These are phyloP conservation scores for Mrakiaceae sp. DNA, from an alignment of 1,284 basidiomycete genomes.

Conservation along the genomic window DNA sequence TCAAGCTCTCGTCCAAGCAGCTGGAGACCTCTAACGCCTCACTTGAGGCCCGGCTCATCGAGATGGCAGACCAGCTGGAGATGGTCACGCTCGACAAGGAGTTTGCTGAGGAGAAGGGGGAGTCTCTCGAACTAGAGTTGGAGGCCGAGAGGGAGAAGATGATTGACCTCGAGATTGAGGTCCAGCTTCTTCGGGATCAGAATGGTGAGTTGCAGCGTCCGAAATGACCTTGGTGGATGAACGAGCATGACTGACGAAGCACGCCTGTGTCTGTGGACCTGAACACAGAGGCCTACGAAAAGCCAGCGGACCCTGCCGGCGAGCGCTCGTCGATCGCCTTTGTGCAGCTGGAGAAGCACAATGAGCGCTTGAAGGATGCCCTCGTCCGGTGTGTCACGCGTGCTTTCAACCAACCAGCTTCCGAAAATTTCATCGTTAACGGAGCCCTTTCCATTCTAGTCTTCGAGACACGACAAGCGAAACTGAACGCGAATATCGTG, in stretches of 20 bases:
- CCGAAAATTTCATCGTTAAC: neutral
- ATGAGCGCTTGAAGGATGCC: conserved; percentile 88
- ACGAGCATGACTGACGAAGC: too few species aligned
- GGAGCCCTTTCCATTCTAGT: neutral
- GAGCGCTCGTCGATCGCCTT: conserved; percentile 62
- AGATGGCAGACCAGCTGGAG: conserved; percentile 80
- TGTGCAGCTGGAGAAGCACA: conserved; percentile 91
- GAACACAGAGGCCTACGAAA: conserved; percentile 24
- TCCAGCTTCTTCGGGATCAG: conserved; percentile 59
- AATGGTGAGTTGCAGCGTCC: conserved; percentile 27
- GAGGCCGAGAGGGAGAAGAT: conserved; percentile 65
- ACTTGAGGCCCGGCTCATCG: conserved; percentile 52
- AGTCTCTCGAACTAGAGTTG: conserved; percentile 62
- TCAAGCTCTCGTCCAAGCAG: conserved; percentile 56
- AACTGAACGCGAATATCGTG: conserved; percentile 49
- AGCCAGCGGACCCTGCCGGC: conserved; percentile 37
- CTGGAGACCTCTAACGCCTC: conserved; percentile 49
- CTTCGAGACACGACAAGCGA: conserved; percentile 3
- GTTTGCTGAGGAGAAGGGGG: conserved; percentile 87
- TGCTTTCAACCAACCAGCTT: neutral
- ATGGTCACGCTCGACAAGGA: conserved; percentile 94
- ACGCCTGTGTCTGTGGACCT: too few species aligned
- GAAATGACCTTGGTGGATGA: too few species aligned
- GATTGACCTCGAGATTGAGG: conserved; percentile 73
- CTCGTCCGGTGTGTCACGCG: conserved; percentile 52